Evolutionary conservation across 2,329 filamentous ascomycete genomes (phyloP), one percentile per base, ranked within the genome.

Genomic region (Emydomyces testavorans): DNA sequence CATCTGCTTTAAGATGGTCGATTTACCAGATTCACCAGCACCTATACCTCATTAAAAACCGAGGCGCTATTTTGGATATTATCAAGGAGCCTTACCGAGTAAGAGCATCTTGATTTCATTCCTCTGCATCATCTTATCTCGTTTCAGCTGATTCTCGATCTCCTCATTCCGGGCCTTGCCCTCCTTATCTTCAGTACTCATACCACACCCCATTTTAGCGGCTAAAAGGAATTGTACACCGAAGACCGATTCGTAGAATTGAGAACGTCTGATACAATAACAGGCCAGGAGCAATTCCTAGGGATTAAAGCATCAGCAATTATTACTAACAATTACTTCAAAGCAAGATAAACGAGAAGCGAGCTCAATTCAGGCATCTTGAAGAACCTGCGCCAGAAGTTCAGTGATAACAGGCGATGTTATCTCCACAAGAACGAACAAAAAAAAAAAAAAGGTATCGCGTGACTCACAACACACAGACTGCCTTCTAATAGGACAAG

Each of bases 41-140:
- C 87, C 87, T 93, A 61, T 53, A 50, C 43, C 20, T 4, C 20
- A 16, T 35, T 10, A 42, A 24, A 11, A 13, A 41, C 21, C 15
- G 32, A 20, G 18, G 47, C 7, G 45, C 28, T 24, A 41, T 28
- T 58, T 53, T 53, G 48, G 40, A 28, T 5, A 7, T 15, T 7
- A 15, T 46, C 8, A 32, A 15, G 29, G 24, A 20, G 26, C 75
- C 82, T 65, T 79, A 95, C 92, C 92, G 62, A 98, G 82, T 62
- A 98, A 79, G 61, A 98, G 77, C 92, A 98, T 96, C 80, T 98
- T 98, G 76, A 98, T 98, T 73, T 98, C 92, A 61, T 98, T 98
- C 62, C 90, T 83, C 75, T 95, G 89, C 77, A 94, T 84, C 85
- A 96, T 85, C 73, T 94, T 93, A 67, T 98, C 92, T 69, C 87